phyloP scores from a whole-genome alignment of 2,329 filamentous ascomycete species.

The Albophoma yamanashiensis region DNA sequence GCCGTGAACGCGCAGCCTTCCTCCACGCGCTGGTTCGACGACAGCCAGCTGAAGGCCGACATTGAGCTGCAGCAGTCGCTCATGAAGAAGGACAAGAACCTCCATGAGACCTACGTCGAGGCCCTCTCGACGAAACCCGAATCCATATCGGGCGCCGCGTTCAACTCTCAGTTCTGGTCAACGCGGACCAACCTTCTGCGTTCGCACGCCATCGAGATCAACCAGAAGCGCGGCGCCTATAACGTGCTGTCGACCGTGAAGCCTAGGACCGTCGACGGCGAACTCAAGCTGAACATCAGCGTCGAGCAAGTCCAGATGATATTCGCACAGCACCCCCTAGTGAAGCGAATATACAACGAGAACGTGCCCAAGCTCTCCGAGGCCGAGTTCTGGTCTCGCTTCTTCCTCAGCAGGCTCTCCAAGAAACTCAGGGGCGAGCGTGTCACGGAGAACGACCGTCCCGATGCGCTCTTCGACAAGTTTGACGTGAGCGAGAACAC shows the following conservation, averaged over 20 bases:
- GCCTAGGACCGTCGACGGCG: slow-evolving; percentile 38
- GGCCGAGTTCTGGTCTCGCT: slow-evolving; percentile 81
- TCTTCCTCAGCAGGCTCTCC: slow-evolving; percentile 83
- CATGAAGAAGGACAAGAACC: slow-evolving; percentile 63
- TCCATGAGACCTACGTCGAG: slow-evolving; percentile 82
- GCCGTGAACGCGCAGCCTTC: slow-evolving; percentile 47
- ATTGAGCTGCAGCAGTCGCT: slow-evolving; percentile 79
- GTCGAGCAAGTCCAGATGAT: slow-evolving; percentile 90
- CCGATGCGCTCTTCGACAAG: slow-evolving; percentile 73
- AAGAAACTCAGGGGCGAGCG: slow-evolving; percentile 89
- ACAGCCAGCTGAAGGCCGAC: slow-evolving; percentile 65
- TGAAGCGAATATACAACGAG: slow-evolving; percentile 86
- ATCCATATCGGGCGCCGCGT: slow-evolving; percentile 67
- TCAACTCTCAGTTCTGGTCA: slow-evolving; percentile 92
- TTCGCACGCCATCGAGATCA: slow-evolving; percentile 79
- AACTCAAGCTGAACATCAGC: slow-evolving; percentile 72
- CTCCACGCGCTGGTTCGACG: slow-evolving; percentile 65
- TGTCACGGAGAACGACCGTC: slow-evolving; percentile 64
- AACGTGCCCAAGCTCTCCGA: slow-evolving; percentile 76
- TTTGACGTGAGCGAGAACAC: slow-evolving; percentile 69
- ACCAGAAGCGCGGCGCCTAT: slow-evolving; percentile 80
- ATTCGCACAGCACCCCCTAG: slow-evolving; percentile 83
- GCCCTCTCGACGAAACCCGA: slow-evolving; percentile 75
- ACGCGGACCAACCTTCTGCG: slow-evolving; percentile 76
- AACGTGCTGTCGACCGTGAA: slow-evolving; percentile 90